Conservation (phyloP, 495 filamentous ascomycete species). For the Lepidopterella palustris region DNA sequence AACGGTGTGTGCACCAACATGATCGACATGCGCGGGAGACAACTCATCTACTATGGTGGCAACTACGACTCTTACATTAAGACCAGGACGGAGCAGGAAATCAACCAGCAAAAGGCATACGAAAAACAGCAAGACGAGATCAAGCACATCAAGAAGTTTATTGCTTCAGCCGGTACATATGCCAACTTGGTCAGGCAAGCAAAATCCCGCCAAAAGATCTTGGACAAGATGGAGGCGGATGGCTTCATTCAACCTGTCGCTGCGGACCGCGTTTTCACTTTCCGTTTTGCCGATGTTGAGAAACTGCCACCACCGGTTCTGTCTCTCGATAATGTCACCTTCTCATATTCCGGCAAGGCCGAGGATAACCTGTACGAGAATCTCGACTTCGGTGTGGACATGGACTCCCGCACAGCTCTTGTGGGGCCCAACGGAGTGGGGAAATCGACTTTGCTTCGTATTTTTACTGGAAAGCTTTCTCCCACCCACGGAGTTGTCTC, state of each 20-base stretch:
- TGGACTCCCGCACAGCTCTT: constrained; percentile 95
- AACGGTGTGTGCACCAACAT: constrained; percentile 99
- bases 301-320: constrained; percentile 95
- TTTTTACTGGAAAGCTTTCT: constrained; percentile 95
- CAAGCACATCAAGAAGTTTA: constrained; percentile 99
- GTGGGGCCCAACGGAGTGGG: constrained; percentile 99
- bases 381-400: constrained; percentile 97
- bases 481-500: constrained; percentile 74
- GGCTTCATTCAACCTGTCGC: constrained; percentile 91
- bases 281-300: constrained; percentile 97
- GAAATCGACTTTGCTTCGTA: constrained; percentile 94
- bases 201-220: constrained; percentile 98
- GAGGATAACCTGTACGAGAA: constrained; percentile 92
- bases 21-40: constrained; percentile 91
- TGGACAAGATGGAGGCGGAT: constrained; percentile 99
- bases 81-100: constrained; percentile 89
- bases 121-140: constrained; percentile 99
- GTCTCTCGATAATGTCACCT: constrained; percentile 93
- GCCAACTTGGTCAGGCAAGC: constrained; percentile 98
- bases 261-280: constrained; percentile 86
- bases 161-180: constrained; percentile 98
- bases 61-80: constrained; percentile 98
- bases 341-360: constrained; percentile 88
- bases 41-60: constrained; percentile 97
- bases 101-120: constrained; percentile 98